phyloP scores from a whole-genome alignment of 495 filamentous ascomycete species.

The Extremus antarcticus region DNA sequence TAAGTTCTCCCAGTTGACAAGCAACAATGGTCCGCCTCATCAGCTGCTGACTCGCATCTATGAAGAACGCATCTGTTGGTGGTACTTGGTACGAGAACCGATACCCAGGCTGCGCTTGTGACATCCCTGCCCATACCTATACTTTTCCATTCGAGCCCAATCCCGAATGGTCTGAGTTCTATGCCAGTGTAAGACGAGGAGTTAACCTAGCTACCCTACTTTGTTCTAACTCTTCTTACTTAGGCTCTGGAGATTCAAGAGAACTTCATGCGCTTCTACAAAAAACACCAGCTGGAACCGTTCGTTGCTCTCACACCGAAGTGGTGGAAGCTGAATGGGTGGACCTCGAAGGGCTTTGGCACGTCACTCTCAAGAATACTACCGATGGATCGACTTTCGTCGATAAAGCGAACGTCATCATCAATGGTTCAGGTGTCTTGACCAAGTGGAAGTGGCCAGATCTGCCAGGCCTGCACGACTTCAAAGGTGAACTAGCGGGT shows the following conservation, averaged over 20 bases:
- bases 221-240: too few species aligned
- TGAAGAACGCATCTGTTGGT: constrained; percentile 63
- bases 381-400: constrained; percentile 13
- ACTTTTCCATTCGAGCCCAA: constrained; percentile 25
- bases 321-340: constrained; percentile 24
- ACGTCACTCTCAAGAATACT: constrained; percentile 21
- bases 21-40: too few species aligned
- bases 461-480: constrained; percentile 27
- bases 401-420: constrained; percentile 26
- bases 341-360: constrained; percentile 25
- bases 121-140: constrained; percentile 22
- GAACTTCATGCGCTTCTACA: constrained; percentile 17
- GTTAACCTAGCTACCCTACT: too few species aligned
- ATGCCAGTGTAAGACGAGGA: too few species aligned
- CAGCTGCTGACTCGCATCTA: constrained; percentile 34
- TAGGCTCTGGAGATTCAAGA: constrained; percentile 18
- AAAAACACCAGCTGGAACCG: constrained; percentile 15
- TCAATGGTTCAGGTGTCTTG: constrained; percentile 28
- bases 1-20: neutral
- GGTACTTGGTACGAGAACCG: constrained; percentile 49
- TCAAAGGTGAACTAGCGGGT: constrained; percentile 25
- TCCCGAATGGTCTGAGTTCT: constrained; percentile 12
- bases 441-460: constrained; percentile 31
- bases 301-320: constrained; percentile 12
- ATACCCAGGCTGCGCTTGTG: constrained; percentile 27